Base-by-base conservation (phyloP, 306 rosid species). In the Fagus sylvatica region DNA sequence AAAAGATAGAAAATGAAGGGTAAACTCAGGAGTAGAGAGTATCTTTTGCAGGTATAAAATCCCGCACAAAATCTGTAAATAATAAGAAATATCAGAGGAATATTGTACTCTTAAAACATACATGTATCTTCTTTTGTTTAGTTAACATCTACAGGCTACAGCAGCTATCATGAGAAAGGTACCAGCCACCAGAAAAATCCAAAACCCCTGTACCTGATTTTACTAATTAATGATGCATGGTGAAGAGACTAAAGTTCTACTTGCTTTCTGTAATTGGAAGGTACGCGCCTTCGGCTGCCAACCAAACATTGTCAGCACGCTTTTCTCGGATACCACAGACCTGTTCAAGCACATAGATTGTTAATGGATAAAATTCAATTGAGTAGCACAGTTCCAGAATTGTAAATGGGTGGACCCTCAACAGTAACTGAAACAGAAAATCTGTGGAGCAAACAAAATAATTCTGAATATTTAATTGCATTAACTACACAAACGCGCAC, bases 261-360 rank as follows among this genome's bases (percentile, higher is more conserved):
- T 93, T 91, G 69, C 88, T 81, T 85, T 85, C 93, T 3, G 80
- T 81, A 46, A 93, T 82, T 0, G 99, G 99, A 59, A 96, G 97
- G 86, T 93, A 96, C 37, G 90, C 98, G 12, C 99, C 99, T 86
- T 96, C 99, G 0, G 94, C 97, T 15, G 98, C 97, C 90, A 96
- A 54, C 99, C 99, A 96, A 39, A 93, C 83, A 72, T 93, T 96
- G 75, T 96, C 99, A 1, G 93, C 90, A 0, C 96, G 97, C 86
- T 93, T 96, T 43, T 96, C 99, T 46, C 89, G 87, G 36, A 96
- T 82, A 30, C 91, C 96, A 40, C 99, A 96, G 65, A 93, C 98
- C 99, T 96, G 85, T 33, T 55, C 39, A 3, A 46, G 71, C 71
- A 69, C 19, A 53, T 12, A 71, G n/a, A 64, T 39, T 49, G 61